Base-by-base conservation (phyloP, 1,284 basidiomycete species). In the Cryptococcus floricola region DNA sequence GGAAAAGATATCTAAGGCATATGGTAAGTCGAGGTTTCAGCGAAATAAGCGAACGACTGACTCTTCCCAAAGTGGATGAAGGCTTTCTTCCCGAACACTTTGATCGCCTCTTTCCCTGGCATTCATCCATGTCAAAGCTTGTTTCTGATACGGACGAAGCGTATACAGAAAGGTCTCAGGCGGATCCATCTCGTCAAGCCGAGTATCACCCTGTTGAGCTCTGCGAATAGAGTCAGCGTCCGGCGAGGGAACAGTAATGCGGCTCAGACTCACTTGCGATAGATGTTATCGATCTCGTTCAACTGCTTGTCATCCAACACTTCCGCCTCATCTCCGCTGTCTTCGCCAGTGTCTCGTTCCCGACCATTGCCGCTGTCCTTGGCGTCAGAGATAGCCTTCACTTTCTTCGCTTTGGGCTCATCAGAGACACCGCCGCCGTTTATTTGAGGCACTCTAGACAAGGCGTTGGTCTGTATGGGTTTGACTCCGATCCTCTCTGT, bases 61-160 rank as follows among this genome's bases (percentile, higher is more conserved):
- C 88, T 92, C 86, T 78, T 89, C 89, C 94, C 94, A 98, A 10
- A 98, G 76, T 0, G 95, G 95, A 77, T 98, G 91, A 80, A 98
- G 86, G 1, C 88, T 86, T 7, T 80, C 81, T 64, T 89, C 85
- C 49, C 89, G 83, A 18, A 87, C 86, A 50, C 86, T 84, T 58
- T 80, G 79, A 23, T 84, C 80, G 2, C 87, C 88, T 0, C 81
- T 84, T 77, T 97, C 95, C 63, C 94, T 83, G 1, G 87, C 89
- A 61, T 85, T 81, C 93, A 98, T 94, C 94, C 95, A 98, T 83
- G 80, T 80, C 51, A 98, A 80, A 2, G 93, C 94, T 74, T 98
- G 94, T 68, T 93, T 96, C 70, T 98, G 95, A 76, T 98, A 98
- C 31, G 85, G 84, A 46, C 92, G 84, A 28, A 98, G 77, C 0